These are phyloP conservation scores for Trichoderma sp. DNA, from an alignment of 2,329 filamentous ascomycete species.

Conservation along the genomic window DNA sequence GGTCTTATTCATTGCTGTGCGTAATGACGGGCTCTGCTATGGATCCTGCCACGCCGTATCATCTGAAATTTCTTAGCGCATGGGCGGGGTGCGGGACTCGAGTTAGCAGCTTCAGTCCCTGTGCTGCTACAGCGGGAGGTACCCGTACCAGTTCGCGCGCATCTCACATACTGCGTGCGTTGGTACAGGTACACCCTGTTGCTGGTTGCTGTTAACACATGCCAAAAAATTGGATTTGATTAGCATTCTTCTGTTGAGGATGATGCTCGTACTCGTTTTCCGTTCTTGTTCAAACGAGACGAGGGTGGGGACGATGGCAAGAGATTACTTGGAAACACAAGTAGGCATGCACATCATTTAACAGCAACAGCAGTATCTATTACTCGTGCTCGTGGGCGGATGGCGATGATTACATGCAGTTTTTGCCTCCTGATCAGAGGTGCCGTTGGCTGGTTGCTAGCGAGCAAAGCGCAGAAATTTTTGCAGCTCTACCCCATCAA, in stretches of 20 bases:
- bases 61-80: slow-evolving; percentile 9
- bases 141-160: background rate
- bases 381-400: background rate
- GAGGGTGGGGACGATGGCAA: background rate
- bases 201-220: slow-evolving; percentile 2
- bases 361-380: background rate
- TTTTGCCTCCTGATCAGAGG: slow-evolving; percentile 17
- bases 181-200: background rate
- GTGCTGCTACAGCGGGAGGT: background rate
- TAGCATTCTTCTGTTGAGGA: background rate
- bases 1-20: slow-evolving; percentile 24
- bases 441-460: background rate
- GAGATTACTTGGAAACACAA: background rate
- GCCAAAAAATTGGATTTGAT: slow-evolving; percentile 3
- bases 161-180: background rate
- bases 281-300: background rate
- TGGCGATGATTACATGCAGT: slow-evolving; percentile 14
- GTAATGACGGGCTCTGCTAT: slow-evolving; percentile 13
- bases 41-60: slow-evolving; percentile 12
- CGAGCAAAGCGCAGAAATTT: slow-evolving; percentile 19
- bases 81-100: background rate
- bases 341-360: background rate
- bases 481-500: slow-evolving; percentile 2
- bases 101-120: background rate
- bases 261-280: slow-evolving; percentile 14